phyloP scores from a whole-genome alignment of 1,284 basidiomycete genomes.

The Malassezia yamatoensis region DNA sequence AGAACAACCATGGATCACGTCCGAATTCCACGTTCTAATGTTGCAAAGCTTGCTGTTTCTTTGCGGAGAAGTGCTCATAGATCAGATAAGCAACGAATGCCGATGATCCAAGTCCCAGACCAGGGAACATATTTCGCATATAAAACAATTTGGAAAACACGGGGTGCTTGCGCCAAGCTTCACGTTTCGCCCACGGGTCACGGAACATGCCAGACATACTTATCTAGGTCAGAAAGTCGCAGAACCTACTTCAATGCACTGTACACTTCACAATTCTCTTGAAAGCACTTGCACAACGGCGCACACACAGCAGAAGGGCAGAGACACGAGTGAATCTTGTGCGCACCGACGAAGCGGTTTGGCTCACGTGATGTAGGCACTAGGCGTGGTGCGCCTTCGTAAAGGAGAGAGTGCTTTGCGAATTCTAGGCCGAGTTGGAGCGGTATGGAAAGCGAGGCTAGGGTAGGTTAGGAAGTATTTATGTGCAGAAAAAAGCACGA shows the following conservation, averaged over 20 bases:
- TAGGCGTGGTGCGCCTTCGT: no score
- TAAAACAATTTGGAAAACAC: constrained; percentile 44
- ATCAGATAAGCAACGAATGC: constrained; percentile 34
- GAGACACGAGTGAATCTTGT: not conserved
- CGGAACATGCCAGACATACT: constrained; percentile 9
- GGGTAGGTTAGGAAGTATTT: not conserved
- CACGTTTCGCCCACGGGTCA: constrained; percentile 46
- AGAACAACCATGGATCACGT: no score
- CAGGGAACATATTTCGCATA: constrained; percentile 42
- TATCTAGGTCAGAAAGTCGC: not conserved
- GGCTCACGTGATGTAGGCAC: no score
- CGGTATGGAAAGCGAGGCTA: not conserved
- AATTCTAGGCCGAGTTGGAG: not conserved
- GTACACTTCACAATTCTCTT: no score
- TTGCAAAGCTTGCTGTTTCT: not conserved
- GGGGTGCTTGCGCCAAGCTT: constrained; percentile 48
- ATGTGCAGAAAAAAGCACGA: constrained; percentile 7
- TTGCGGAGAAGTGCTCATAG: constrained; percentile 7
- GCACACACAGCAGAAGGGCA: not conserved
- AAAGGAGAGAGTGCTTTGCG: no score
- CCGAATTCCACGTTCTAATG: not conserved
- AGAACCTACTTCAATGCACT: no score
- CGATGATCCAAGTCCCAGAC: constrained; percentile 35
- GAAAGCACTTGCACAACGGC: no score
- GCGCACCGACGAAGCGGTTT: no score